Evolutionary conservation across 805 yeast genomes (phyloP), one percentile per base, ranked within the genome.

Genomic region (Teunomyces pallodes): DNA sequence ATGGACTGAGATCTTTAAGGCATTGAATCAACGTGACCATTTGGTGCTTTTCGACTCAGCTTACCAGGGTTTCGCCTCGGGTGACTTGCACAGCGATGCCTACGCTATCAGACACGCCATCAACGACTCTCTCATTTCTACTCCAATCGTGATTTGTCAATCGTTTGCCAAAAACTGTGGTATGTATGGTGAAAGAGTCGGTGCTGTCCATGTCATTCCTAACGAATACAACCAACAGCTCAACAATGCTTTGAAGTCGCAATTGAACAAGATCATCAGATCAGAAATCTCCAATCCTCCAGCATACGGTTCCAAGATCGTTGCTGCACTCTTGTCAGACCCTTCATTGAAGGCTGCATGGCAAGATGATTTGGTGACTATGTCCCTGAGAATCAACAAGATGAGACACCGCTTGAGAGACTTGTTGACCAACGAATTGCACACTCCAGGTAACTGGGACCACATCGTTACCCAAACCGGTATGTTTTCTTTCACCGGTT

Each of bases 81-180:
- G 98, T 47, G 83, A 86, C 59, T 78, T 90, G 56, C 84, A 79
- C 54, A 77, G 80, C 51, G 99, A 92, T 60, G 92, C 96, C 7
- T 88, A 80, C 75, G 90, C 97, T 20, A 82, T 86, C 47, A 77
- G 90, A 55, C 70, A 76, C 44, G 90, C 90, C 53, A 75, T 85
- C 45, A 56, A 65, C 50, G 54, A 61, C 47, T 62, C 64, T 41
- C 46, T 50, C 12, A 54, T 71, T 50, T 51, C 57, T 27, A 54
- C 68, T 12, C 91, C 92, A 49, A 68, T 87, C 46, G 61, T 89
- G 29, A 79, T 92, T 49, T 90, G 96, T 70, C 99, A 92, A 76
- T 90, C 97, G 8, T 92, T 92, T 69, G 96, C 98, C 48, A 92
- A 92, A 70, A 92, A 94, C 72, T 87, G 87, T 62, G 98, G 98